Evolutionary conservation across 2,329 filamentous ascomycete species (phyloP), one percentile per base, ranked within the genome.

Genomic region (Aspergillus ibericus): DNA sequence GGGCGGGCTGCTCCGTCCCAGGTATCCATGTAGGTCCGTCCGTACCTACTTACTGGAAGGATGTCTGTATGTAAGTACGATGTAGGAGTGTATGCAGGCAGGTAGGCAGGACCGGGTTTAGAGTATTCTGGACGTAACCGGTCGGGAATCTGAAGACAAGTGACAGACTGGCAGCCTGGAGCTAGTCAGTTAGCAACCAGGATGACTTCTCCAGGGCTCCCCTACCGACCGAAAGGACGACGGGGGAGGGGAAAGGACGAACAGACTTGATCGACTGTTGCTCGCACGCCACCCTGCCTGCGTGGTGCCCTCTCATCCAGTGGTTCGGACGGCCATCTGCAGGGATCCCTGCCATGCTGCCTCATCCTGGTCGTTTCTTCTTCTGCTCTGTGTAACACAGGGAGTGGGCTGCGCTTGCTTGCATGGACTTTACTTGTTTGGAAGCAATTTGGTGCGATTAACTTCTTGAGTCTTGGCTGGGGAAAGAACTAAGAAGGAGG

Each of bases 281-380:
- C 57, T 54, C 59, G 40, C 59, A 59, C 59, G 63, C 65, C 62
- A 64, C 63, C 58, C 51, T 55, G 53, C 55, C 58, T 67, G 63
- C 63, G 65, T 67, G 65, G 65, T 65, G 55, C 55, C 18, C 54
- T 67, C 59, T 67, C 44, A 38, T 40, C 65, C 65, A 67, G 44
- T 64, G 58, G 57, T 61, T 62, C 51, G 55, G 58, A 59, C 61
- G 64, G 59, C 59, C 47, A 47, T 53, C 62, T 61, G 63, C 59
- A 62, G 27, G 53, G 53, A 67, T 66, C 65, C 65, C 62, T 66
- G 65, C 55, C 60, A 58, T 44, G 47, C 53, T 35, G 49, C 48
- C 47, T 48, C 36, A 59, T 58, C 56, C 61, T 55, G 56, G 56
- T 55, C 36, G 56, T 53, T 64, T 62, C 55, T 64, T 63, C 61